Conservation (phyloP, 2,329 filamentous ascomycete genomes). For the Colletotrichum caudatum region DNA sequence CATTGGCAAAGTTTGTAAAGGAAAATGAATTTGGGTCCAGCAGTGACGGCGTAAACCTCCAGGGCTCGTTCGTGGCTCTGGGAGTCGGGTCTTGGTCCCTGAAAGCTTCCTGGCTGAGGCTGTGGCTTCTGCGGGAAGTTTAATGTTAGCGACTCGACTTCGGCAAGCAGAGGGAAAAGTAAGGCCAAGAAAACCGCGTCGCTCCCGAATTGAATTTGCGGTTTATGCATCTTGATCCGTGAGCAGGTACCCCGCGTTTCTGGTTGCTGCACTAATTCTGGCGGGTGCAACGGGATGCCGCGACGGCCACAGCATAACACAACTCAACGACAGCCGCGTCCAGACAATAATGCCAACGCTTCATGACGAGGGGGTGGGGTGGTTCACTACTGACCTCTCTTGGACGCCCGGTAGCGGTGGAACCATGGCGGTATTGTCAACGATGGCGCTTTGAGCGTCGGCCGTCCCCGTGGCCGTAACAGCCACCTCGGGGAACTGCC, state of each 20-base stretch:
- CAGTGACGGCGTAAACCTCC: slow-evolving; percentile 89
- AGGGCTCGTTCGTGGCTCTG: slow-evolving; percentile 81
- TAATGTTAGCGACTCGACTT: slow-evolving; percentile 36
- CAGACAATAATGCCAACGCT: not conserved
- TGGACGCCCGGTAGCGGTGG: slow-evolving; percentile 30
- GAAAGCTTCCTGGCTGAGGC: slow-evolving; percentile 58
- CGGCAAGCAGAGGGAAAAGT: not conserved
- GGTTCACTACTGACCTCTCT: slow-evolving; percentile 35
- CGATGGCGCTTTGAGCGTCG: slow-evolving; percentile 49
- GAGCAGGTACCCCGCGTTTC: slow-evolving; percentile 34
- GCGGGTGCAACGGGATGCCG: slow-evolving; percentile 15
- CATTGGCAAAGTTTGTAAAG: slow-evolving; percentile 83
- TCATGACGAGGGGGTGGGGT: not conserved
- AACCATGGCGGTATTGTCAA: slow-evolving; percentile 46
- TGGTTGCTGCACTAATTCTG: slow-evolving; percentile 24
- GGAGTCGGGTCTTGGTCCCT: slow-evolving; percentile 85
- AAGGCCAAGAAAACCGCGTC: not conserved
- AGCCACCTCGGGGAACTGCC: slow-evolving; percentile 81
- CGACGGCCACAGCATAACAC: slow-evolving; percentile 9
- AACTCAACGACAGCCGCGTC: not conserved
- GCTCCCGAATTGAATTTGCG: not conserved
- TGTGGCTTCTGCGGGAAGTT: slow-evolving; percentile 58
- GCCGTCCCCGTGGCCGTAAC: slow-evolving; percentile 63
- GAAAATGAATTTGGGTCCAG: slow-evolving; percentile 87
- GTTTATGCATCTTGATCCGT: slow-evolving; percentile 8